Percentiles rank a stretch among this genome's conserved stretches.
Conservation (phyloP, 2,329 filamentous ascomycete species). For the Zymoseptoria crescenta region DNA sequence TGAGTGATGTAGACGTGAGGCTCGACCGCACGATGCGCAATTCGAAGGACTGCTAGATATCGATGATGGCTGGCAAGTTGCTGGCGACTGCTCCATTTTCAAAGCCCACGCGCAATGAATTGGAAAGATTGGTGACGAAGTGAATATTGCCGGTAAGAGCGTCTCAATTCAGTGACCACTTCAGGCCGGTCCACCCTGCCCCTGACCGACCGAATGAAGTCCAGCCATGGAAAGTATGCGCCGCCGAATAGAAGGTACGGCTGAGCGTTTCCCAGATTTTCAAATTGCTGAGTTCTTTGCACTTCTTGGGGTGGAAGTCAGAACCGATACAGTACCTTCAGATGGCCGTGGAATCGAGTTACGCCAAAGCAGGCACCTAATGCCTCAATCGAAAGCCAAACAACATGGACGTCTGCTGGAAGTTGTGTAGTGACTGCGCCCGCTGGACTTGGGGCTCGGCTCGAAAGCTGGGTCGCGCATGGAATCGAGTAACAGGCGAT, state of each 20-base stretch:
- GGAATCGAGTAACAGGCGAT: constrained; percentile 38
- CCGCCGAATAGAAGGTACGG: too few relatives aligned
- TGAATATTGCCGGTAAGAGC: not conserved
- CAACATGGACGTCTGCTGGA: constrained; percentile 27
- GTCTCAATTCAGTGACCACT: not conserved
- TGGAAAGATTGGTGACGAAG: not conserved
- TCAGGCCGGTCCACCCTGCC: not conserved
- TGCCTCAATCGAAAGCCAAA: constrained; percentile 27
- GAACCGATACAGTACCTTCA: too few relatives aligned
- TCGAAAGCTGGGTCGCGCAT: constrained; percentile 43
- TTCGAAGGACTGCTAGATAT: not conserved
- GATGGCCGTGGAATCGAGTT: too few relatives aligned
- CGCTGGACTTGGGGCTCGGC: constrained; percentile 26
- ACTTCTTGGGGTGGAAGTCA: too few relatives aligned
- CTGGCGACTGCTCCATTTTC: not conserved
- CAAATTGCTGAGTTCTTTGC: too few relatives aligned
- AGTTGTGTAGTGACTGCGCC: constrained; percentile 35
- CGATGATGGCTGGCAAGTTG: not conserved
- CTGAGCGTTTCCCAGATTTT: too few relatives aligned
- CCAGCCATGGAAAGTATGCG: too few relatives aligned
- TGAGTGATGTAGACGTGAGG: not conserved
- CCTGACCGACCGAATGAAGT: too few relatives aligned
- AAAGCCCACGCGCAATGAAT: not conserved
- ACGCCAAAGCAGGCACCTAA: not conserved
- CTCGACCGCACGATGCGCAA: not conserved